phyloP scores from a whole-genome alignment of 208 protist genomes.

The Tritrichomonas foetus region DNA sequence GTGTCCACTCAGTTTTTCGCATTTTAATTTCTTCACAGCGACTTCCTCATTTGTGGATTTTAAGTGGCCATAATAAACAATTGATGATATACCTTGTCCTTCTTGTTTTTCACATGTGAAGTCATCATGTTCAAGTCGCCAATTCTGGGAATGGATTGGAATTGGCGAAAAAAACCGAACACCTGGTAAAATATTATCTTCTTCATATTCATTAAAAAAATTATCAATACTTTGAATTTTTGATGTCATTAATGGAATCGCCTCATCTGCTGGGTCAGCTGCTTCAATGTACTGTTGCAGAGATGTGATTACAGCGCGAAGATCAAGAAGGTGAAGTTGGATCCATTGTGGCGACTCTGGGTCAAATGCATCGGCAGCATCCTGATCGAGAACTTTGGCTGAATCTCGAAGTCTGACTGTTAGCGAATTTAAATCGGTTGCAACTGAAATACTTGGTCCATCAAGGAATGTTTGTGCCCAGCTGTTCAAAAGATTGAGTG shows the following conservation, averaged over 20 bases:
- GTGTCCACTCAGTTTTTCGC: not conserved
- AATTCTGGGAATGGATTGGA: not conserved
- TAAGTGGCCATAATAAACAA: not conserved
- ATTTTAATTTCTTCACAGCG: not conserved
- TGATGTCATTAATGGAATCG: not conserved
- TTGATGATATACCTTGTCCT: not conserved
- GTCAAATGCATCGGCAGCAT: not conserved
- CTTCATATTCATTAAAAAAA: slow-evolving; percentile 32
- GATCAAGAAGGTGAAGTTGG: not conserved
- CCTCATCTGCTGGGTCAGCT: not conserved
- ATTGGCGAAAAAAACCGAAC: not conserved
- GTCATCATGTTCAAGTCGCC: not conserved
- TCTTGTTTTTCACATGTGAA: not conserved
- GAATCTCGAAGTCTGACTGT: not conserved
- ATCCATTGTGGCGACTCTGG: not conserved
- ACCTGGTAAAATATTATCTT: not conserved
- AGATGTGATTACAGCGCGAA: not conserved
- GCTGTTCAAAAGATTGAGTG: not conserved
- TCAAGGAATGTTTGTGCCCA: not conserved
- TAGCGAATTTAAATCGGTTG: not conserved
- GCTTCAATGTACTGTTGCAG: not conserved
- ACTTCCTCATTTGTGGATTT: not conserved
- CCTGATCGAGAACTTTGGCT: not conserved
- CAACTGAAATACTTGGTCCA: not conserved
- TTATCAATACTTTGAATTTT: not conserved